A percentile compares a stretch with the other conserved stretches of the same genome.
These are phyloP conservation scores for Phaeotremella skinneri DNA, from an alignment of 768 basidiomycete genomes.

Conservation along the genomic window DNA sequence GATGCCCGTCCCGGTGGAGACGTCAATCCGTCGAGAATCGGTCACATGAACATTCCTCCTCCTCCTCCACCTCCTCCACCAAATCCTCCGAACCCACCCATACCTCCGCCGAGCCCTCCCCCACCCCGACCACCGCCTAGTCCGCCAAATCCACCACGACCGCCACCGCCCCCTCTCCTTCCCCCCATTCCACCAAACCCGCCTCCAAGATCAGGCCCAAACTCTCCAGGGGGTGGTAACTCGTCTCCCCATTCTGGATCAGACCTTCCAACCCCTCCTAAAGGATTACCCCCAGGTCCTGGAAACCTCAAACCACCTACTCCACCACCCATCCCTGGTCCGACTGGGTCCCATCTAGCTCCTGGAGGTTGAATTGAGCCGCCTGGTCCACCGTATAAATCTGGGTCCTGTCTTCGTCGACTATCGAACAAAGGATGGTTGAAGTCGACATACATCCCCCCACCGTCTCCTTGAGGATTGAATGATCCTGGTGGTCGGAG, in stretches of 20 bases:
- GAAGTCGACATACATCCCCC: slow-evolving; percentile 49
- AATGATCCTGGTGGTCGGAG: slow-evolving; percentile 28
- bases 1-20: no score
- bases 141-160: slow-evolving; percentile 20
- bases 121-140: slow-evolving; percentile 20
- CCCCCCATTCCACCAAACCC: slow-evolving; percentile 23
- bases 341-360: slow-evolving; percentile 50
- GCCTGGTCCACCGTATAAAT: slow-evolving; percentile 38
- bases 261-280: slow-evolving; percentile 36
- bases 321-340: slow-evolving; percentile 33
- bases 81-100: slow-evolving; percentile 13
- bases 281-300: slow-evolving; percentile 35
- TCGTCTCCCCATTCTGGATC: slow-evolving; percentile 47
- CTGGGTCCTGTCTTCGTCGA: slow-evolving; percentile 23
- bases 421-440: slow-evolving; percentile 49
- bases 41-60: slow-evolving; percentile 29
- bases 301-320: slow-evolving; percentile 25
- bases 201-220: slow-evolving; percentile 47
- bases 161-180: slow-evolving; percentile 12
- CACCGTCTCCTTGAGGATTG: slow-evolving; percentile 35
- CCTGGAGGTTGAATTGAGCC: slow-evolving; percentile 49
- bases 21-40: no score
- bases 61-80: slow-evolving; percentile 21
- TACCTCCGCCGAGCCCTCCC: slow-evolving; percentile 12
- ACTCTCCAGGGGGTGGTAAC: slow-evolving; percentile 47